A percentile compares a stretch with the other conserved stretches of the same genome.
phyloP scores from a whole-genome alignment of 1,284 basidiomycete species.

The Porodaedalea pini region DNA sequence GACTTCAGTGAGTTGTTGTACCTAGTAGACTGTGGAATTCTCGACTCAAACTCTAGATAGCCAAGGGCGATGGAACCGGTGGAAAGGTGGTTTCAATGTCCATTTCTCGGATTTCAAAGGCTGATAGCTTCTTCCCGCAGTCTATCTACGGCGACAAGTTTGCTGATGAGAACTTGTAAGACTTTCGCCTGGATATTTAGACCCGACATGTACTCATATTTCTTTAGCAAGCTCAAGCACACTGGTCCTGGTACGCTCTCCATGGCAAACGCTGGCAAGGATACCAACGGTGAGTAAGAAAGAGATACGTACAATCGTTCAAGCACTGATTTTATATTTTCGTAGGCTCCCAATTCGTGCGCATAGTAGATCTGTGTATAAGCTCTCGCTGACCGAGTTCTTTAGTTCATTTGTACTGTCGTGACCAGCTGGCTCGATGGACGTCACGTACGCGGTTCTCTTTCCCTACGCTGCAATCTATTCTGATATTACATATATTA shows the following conservation, averaged over 20 bases:
- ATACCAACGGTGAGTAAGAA: slow-evolving; percentile 66
- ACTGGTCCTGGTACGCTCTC: slow-evolving; percentile 82
- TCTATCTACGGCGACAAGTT: slow-evolving; percentile 60
- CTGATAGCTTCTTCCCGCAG: slow-evolving; percentile 24
- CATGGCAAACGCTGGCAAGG: slow-evolving; percentile 91
- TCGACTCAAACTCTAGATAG: slow-evolving; percentile 25
- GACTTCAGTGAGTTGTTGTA: slow-evolving; percentile 50
- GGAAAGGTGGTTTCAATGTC: slow-evolving; percentile 41
- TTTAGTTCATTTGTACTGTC: slow-evolving; percentile 79
- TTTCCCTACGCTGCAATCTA: slow-evolving; percentile 11
- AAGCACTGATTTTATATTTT: slow-evolving; percentile 9
- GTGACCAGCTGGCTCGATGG: slow-evolving; percentile 75
- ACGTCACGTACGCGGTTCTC: slow-evolving; percentile 53
- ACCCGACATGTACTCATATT: not conserved
- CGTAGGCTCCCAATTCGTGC: slow-evolving; percentile 81
- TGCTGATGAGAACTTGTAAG: slow-evolving; percentile 81
- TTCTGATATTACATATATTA: slow-evolving; percentile 29
- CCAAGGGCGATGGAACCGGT: slow-evolving; percentile 57
- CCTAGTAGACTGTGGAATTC: not conserved
- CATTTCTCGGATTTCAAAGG: not conserved
- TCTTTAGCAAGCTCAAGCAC: slow-evolving; percentile 82
- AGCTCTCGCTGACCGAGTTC: slow-evolving; percentile 14
- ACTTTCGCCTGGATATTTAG: not conserved
- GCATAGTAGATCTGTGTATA: slow-evolving; percentile 26
- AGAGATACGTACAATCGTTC: not conserved